phyloP scores from a whole-genome alignment of 257 asterid species.

The Vinca minor region DNA sequence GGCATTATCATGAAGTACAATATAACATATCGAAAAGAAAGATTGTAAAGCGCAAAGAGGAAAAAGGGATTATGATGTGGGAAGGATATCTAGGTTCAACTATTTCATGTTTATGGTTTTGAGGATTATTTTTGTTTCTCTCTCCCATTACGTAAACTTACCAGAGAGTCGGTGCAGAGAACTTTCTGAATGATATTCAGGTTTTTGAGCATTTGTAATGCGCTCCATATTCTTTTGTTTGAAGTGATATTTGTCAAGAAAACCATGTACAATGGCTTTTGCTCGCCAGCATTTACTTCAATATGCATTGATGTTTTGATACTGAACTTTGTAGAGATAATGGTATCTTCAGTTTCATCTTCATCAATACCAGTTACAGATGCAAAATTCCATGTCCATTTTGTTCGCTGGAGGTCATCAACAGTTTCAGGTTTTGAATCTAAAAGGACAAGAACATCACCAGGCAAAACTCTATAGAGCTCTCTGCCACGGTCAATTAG shows the following conservation, averaged over 20 bases:
- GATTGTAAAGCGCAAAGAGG: not conserved
- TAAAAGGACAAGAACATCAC: conserved; percentile 38
- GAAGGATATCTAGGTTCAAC: not conserved
- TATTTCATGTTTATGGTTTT: too few relatives aligned
- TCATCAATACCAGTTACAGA: conserved; percentile 23
- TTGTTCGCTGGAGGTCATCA: conserved; percentile 25
- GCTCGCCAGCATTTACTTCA: conserved; percentile 7
- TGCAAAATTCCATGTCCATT: conserved; percentile 34
- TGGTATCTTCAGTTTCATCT: conserved; percentile 17
- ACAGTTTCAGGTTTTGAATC: conserved; percentile 28
- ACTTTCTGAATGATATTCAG: conserved; percentile 25
- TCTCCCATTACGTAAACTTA: too few relatives aligned
- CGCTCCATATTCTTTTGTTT: conserved; percentile 42
- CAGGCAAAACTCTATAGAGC: conserved; percentile 44
- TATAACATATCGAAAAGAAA: not conserved
- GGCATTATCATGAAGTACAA: not conserved
- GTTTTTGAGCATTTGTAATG: conserved; percentile 27
- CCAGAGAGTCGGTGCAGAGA: conserved; percentile 27
- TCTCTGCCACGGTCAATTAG: conserved; percentile 23
- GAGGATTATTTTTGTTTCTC: too few relatives aligned
- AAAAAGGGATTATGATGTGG: not conserved
- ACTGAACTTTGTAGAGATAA: conserved; percentile 12
- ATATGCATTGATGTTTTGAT: conserved; percentile 17
- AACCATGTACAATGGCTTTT: conserved; percentile 25
- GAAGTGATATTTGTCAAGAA: conserved; percentile 32